Evolutionary conservation across 768 basidiomycete species (phyloP).

Genomic region (Mycena indigotica): DNA sequence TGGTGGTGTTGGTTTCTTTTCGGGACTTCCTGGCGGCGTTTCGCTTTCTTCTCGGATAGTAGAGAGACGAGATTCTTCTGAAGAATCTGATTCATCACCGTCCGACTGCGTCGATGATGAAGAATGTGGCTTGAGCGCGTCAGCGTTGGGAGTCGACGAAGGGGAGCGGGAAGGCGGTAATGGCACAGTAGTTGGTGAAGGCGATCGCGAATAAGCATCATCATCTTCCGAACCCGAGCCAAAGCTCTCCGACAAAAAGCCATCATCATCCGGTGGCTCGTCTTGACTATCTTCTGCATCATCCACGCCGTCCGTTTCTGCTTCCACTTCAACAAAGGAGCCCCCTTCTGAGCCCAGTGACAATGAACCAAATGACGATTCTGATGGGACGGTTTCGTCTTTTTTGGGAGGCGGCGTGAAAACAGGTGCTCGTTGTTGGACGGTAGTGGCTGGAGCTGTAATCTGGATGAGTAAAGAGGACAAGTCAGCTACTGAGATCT

Average conservation of each 20-base stretch:
- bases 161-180: conserved; percentile 50
- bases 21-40: conserved; percentile 69
- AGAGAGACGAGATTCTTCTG: conserved; percentile 29
- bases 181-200: conserved; percentile 37
- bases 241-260: conserved; percentile 36
- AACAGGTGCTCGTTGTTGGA: conserved; percentile 23
- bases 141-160: conserved; percentile 61
- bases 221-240: conserved; percentile 30
- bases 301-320: conserved; percentile 29
- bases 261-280: conserved; percentile 31
- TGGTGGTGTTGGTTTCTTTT: conserved; percentile 44
- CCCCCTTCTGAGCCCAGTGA: conserved; percentile 46
- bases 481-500: no score
- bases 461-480: no score
- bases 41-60: conserved; percentile 48
- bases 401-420: conserved; percentile 24
- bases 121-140: conserved; percentile 44
- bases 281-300: conserved; percentile 30
- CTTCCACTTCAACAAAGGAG: conserved; percentile 51
- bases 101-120: conserved; percentile 36
- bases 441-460: no score
- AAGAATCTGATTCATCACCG: conserved; percentile 22
- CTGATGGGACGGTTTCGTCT: conserved; percentile 22
- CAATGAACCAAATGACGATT: conserved; percentile 38
- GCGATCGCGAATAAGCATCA: conserved; percentile 30